Conservation (phyloP, 345 rosid species). For the Salix brachista region DNA sequence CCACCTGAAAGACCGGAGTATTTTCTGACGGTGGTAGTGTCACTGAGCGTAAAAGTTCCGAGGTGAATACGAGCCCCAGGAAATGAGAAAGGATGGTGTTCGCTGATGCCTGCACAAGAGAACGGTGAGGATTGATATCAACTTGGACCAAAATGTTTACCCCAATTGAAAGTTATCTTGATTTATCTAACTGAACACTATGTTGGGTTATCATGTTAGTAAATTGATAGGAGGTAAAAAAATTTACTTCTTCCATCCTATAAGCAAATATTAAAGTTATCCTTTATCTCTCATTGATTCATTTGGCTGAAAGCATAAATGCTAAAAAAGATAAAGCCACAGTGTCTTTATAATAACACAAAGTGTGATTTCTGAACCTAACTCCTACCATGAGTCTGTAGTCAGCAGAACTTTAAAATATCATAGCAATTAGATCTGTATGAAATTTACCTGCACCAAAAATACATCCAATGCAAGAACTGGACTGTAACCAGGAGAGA, state of each 20-base stretch:
- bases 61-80: constrained; percentile 76
- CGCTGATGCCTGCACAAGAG: constrained; percentile 76
- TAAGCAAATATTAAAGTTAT: no score
- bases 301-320: not conserved
- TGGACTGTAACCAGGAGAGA: constrained; percentile 73
- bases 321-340: not conserved
- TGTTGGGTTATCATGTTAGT: not conserved
- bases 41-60: constrained; percentile 88
- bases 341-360: not conserved
- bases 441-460: constrained; percentile 76
- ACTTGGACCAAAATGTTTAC: not conserved
- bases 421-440: not conserved
- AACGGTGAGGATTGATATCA: not conserved
- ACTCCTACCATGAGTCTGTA: not conserved
- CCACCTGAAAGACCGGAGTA: constrained; percentile 45
- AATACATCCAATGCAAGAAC: constrained; percentile 93
- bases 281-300: not conserved
- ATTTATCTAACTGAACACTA: not conserved
- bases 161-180: no score
- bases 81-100: constrained; percentile 95
- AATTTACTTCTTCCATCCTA: not conserved
- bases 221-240: not conserved
- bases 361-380: not conserved
- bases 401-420: not conserved
- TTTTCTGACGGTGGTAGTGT: constrained; percentile 66